Evolutionary conservation across 1,284 basidiomycete genomes (phyloP), one percentile per base, ranked within the genome.

Genomic region (Ustilago loliicola): DNA sequence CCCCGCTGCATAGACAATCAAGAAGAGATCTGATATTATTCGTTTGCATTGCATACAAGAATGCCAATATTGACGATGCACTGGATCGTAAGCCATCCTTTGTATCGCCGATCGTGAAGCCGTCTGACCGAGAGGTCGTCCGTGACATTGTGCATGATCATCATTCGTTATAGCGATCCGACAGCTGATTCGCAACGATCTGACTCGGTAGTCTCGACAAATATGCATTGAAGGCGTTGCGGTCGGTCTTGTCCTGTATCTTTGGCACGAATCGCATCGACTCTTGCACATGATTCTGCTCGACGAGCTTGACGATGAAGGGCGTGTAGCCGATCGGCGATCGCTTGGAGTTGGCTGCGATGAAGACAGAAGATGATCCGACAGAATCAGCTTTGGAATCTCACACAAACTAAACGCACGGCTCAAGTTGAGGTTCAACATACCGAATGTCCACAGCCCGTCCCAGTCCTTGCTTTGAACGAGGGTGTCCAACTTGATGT

Each of bases 291-390:
- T 80, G 66, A 29, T 77, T 81, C 21, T 74, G 76, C n/a, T 78
- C 71, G 15, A 86, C 65, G 13, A 86, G 77, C 47, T 66, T 68
- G 34, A 65, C 57, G 15, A 86, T 60, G 54, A 84, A 75, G 0
- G 82, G 81, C 60, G 74, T 79, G 45, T 96, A 98, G 3, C 97
- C 96, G 72, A 98, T 97, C 1, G 97, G 96, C 85, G 93, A 94
- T 79, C 94, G 91, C 86, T 92, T 79, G 17, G 69, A 66, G 34
- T 75, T 74, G 50, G 67, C 60, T 62, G 60, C 15, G 21, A 19
- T 8, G 19, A 34, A 34, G 15, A 23, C 19, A 21, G 8, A 58
- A 21, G 15, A 21, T 17, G 42, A 17, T n/a, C n/a, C n/a, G 27
- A 54, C 15, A 27, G 21, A 34, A 19, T 52, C 19, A 48, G 29